Evolutionary conservation across 1,139 yeast genomes (phyloP).

Genomic region (Yamadazyma friedrichii): DNA sequence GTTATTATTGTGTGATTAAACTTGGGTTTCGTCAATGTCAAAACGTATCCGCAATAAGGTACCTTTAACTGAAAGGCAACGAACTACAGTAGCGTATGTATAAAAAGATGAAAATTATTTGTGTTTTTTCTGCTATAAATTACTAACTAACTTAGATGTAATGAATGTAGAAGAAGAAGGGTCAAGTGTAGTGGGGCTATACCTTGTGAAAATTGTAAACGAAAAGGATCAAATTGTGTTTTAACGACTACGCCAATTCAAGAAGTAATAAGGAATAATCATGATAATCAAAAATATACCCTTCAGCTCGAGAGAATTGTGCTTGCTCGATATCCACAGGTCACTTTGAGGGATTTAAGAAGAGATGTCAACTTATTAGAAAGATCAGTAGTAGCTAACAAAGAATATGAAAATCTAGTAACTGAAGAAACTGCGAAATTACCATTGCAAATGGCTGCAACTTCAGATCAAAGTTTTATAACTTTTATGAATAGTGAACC

Average conservation of each 20-base stretch:
- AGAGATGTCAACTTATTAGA: conserved; percentile 16
- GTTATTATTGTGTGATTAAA: too few species aligned
- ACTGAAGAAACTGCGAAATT: conserved; percentile 7
- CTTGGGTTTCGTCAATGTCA: too few species aligned
- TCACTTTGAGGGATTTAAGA: conserved; percentile 13
- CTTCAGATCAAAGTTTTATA: conserved; percentile 20
- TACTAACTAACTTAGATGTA: conserved; percentile 13
- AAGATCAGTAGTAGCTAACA: conserved; percentile 9
- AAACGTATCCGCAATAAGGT: conserved; percentile 12
- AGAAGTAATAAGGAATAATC: too few species aligned
- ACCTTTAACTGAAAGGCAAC: conserved; percentile 14
- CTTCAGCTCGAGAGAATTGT: conserved; percentile 18
- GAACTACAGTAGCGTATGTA: conserved; percentile 17
- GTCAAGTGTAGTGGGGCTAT: conserved; percentile 18
- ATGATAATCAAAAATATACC: too few species aligned
- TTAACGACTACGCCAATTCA: too few species aligned
- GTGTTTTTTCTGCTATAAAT: not conserved
- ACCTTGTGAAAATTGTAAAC: conserved; percentile 17
- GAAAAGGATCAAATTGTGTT: conserved; percentile 11
- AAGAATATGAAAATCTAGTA: conserved; percentile 8
- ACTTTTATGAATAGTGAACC: conserved; percentile 16
- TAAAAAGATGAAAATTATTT: not conserved
- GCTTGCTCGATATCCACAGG: conserved; percentile 14
- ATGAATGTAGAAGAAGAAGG: conserved; percentile 15
- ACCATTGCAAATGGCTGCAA: conserved; percentile 9